Conservation (phyloP, 768 basidiomycete genomes). For the Phaffia tasmanica region DNA sequence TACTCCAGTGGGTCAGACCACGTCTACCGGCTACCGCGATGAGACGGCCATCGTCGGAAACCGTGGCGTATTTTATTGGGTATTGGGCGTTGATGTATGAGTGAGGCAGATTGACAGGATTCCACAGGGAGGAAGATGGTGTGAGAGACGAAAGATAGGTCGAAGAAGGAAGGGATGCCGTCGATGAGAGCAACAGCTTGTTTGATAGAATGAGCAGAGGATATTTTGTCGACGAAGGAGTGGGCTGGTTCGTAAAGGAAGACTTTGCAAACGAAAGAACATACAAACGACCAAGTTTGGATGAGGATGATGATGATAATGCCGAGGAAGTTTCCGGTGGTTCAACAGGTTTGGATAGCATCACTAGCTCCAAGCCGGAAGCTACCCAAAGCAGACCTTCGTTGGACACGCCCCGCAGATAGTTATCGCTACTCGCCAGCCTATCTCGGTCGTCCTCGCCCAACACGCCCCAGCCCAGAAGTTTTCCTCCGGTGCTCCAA, state of each 20-base stretch:
- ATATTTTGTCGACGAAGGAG: constrained; percentile 41
- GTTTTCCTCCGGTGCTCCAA: constrained; percentile 78
- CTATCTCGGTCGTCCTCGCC: constrained; percentile 50
- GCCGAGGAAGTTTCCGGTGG: constrained; percentile 95
- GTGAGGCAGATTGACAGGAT: constrained; percentile 48
- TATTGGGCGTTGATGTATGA: constrained; percentile 81
- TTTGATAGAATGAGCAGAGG: constrained; percentile 15
- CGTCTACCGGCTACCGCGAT: constrained; percentile 84
- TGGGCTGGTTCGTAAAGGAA: constrained; percentile 12
- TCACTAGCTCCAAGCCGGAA: constrained; percentile 86
- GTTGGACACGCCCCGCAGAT: constrained; percentile 47
- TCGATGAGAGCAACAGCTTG: constrained; percentile 6
- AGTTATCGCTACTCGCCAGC: constrained; percentile 37
- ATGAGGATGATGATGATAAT: constrained; percentile 96
- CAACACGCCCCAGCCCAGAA: constrained; percentile 66
- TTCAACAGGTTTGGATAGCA: constrained; percentile 80
- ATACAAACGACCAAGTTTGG: constrained; percentile 76
- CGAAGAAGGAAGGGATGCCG: constrained; percentile 1
- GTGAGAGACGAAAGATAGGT: neutral
- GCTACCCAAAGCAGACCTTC: constrained; percentile 72
- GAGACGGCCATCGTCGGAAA: constrained; percentile 80
- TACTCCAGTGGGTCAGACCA: constrained; percentile 87
- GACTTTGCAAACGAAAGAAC: neutral
- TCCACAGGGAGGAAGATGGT: constrained; percentile 17
- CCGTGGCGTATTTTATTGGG: constrained; percentile 83